Base-by-base conservation (phyloP, 495 filamentous ascomycete genomes). In the Neurospora intermedia region DNA sequence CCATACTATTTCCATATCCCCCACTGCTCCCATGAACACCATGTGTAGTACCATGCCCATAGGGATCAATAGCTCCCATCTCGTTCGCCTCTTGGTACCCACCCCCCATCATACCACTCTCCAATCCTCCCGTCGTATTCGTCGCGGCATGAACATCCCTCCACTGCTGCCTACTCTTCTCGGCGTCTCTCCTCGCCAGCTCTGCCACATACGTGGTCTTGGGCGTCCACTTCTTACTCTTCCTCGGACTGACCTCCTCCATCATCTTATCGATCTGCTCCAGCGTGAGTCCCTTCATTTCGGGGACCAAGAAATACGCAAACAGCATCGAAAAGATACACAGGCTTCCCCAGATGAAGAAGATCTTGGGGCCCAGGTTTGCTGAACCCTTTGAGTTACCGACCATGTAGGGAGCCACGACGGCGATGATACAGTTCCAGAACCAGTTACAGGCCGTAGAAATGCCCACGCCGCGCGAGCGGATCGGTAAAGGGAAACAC, bases 261-360 rank as follows among this genome's bases (percentile, higher is more conserved):
- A 96, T 87, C 93, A 95, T 94, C 81, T 87, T 87, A 81, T 96
- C 92, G 74, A 96, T 91, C 79, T 96, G 92, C 83, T 96, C 93
- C 39, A 96, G 91, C 27, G 91, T 91, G 15, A 96, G 85, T 70
- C 92, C 92, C 88, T 94, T 94, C 81, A 93, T 94, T 85, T 94
- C 93, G 39, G 91, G 91, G 43, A 94, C 86, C 45, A 94, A 83
- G 86, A 92, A 92, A 84, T 91, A 94, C 46, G 91, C 87, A 83
- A 90, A 94, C 75, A 90, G 73, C 74, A 92, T 83, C 75, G 87
- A 89, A 72, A 83, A 69, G 66, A 85, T 80, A 81, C 91, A 93
- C 48, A 92, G 86, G 11, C 83, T 83, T 42, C 90, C 91, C 91
- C 91, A 93, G 76, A 93, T 86, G 80, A 92, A 93, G 83, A 94